Evolutionary conservation across 192 early-diverging fungal species (phyloP), one percentile per base, ranked within the genome.

Genomic region (Coemansia sp.): DNA sequence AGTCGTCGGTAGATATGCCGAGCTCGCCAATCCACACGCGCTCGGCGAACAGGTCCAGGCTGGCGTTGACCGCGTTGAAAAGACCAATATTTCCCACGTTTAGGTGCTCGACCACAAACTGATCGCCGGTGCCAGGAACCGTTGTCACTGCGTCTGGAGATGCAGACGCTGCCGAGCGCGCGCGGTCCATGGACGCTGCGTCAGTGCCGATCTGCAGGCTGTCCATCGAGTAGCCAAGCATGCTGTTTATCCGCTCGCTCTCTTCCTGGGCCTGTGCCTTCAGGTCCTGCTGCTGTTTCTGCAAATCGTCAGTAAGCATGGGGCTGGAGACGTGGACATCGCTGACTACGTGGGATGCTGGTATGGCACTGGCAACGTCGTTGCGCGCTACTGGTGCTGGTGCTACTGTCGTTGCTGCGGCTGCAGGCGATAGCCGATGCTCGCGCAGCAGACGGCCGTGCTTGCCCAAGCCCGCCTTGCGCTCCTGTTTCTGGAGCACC

Each of bases 11-110:
- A 3, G 87, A 82, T 70, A 90, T 89, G 20, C 92, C 94, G 59
- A 95, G 71, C 5, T 92, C 91, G 34, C 92, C 92, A 36, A 93
- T 86, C 88, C 90, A 93, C 33, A 90, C 78, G n/a, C 85, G 86
- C 61, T 91, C 80, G 28, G 82, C 67, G 58, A 91, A 70, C 53
- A 84, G 75, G 1, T 85, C 72, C 22, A 83, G 70, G 61, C 87
- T 88, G 33, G 92, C 86, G 17, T 91, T 90, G 60, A 98, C 87
- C 0, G 95, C 93, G 69, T 98, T 98, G 60, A 95, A 91, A 54
- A 98, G 86, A n/a, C 96, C 95, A 86, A 95, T 94, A 81, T 98
- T 98, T 43, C 96, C 96, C 11, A 90, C 73, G 18, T 76, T 90
- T 32, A 90, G 88, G 34, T 89, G 86, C 64, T 94, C 93, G n/a